Conservation (phyloP, 257 asterid genomes). For the Solanum infundibuliforme region DNA sequence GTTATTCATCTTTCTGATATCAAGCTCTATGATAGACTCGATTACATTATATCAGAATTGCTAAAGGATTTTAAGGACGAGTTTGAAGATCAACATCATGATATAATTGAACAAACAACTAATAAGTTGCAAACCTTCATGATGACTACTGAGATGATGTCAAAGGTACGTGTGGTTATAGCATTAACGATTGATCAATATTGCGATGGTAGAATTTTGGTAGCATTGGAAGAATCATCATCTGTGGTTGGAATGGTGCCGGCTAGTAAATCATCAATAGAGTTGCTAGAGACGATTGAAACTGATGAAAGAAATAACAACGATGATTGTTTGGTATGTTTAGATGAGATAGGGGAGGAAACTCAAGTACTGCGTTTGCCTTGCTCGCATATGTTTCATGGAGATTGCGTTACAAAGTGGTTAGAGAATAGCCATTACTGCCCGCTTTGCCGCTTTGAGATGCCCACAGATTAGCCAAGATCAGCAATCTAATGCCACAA, state of each 20-base stretch:
- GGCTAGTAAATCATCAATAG: background rate
- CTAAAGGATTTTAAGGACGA: background rate
- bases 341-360: background rate
- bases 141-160: background rate
- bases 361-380: background rate
- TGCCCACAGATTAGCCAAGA: background rate
- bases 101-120: background rate
- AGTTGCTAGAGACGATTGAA: background rate
- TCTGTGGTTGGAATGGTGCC: background rate
- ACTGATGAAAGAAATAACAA: background rate
- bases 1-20: background rate
- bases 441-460: conserved; percentile 1
- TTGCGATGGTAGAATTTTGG: background rate
- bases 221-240: background rate
- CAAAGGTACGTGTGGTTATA: background rate
- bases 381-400: conserved; percentile 6
- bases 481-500: background rate
- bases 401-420: background rate
- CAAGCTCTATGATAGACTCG: background rate
- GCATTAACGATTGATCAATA: background rate
- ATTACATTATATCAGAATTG: background rate
- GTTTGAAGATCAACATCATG: background rate
- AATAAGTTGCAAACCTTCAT: background rate
- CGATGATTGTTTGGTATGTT: background rate
- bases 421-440: background rate